These are phyloP conservation scores for Septoria linicola DNA, from an alignment of 2,329 filamentous ascomycete genomes.

Conservation along the genomic window DNA sequence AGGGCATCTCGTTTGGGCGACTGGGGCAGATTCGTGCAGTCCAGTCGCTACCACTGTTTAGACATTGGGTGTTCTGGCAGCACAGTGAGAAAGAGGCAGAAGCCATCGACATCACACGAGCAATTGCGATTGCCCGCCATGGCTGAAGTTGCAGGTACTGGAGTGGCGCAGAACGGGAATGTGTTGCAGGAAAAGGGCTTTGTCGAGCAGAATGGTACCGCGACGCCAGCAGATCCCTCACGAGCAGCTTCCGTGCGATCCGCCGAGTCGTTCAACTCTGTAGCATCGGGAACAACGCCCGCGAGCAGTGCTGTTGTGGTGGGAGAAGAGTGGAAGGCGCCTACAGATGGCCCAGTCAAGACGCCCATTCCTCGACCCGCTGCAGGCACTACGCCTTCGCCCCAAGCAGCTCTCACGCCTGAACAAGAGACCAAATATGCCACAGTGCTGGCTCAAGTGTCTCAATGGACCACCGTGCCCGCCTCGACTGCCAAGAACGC, in stretches of 20 bases:
- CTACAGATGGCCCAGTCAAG: conserved; percentile 34
- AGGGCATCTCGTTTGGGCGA: too few relatives aligned
- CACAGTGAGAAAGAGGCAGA: background rate
- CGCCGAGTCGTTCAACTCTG: conserved; percentile 30
- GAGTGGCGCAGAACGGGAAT: conserved; percentile 2
- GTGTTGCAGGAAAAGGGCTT: conserved; percentile 6
- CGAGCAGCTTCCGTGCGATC: conserved; percentile 31
- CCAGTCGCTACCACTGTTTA: background rate
- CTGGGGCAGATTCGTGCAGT: too few relatives aligned
- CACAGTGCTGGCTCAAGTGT: conserved; percentile 67
- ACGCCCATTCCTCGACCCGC: conserved; percentile 36
- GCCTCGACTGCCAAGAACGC: conserved; percentile 60
- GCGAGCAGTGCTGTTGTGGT: conserved; percentile 22
- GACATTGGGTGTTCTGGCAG: conserved; percentile 3
- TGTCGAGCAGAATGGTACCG: conserved; percentile 1
- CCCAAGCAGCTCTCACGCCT: conserved; percentile 61
- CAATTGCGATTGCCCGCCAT: background rate
- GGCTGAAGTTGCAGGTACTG: conserved; percentile 3
- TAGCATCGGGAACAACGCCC: conserved; percentile 26
- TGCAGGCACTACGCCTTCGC: conserved; percentile 56
- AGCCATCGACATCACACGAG: background rate
- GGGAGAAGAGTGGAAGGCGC: conserved; percentile 30
- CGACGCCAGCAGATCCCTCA: conserved; percentile 13
- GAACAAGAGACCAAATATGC: conserved; percentile 84
- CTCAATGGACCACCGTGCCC: conserved; percentile 68